phyloP scores from a whole-genome alignment of 164 flowering plant genomes.

The Chloranthus sessilifolius region DNA sequence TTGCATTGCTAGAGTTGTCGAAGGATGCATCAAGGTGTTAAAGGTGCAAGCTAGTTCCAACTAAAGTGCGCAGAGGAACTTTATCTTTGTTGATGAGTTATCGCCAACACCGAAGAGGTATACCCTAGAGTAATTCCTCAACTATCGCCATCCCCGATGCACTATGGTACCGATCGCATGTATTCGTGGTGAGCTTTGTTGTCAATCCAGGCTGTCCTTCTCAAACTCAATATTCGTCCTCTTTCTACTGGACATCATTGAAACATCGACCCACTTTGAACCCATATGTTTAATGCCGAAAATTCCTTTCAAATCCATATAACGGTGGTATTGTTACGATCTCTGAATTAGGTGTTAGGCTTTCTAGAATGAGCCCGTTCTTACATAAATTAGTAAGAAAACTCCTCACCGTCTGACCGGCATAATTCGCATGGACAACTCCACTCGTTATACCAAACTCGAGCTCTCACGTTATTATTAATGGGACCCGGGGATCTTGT shows the following conservation, averaged over 20 bases:
- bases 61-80: conserved; percentile 75
- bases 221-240: conserved; percentile 35
- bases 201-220: conserved; percentile 25
- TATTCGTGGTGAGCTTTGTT: conserved; percentile 32
- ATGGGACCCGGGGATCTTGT: conserved; percentile 38
- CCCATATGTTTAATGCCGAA: conserved; percentile 50
- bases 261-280: conserved; percentile 64
- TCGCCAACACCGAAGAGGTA: conserved; percentile 56
- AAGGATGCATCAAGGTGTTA: conserved; percentile 19
- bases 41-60: conserved; percentile 20
- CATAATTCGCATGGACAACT: conserved; percentile 60
- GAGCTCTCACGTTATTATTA: conserved; percentile 41
- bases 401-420: conserved; percentile 98
- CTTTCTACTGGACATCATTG: conserved; percentile 36
- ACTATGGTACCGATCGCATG: conserved; percentile 27
- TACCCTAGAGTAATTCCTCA: conserved; percentile 34
- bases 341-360: conserved; percentile 35
- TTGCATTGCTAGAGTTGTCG: conserved; percentile 16
- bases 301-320: conserved; percentile 53
- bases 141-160: conserved; percentile 35
- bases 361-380: conserved; percentile 55
- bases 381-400: conserved; percentile 80
- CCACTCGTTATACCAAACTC: conserved; percentile 34
- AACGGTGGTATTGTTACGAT: conserved; percentile 32
- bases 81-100: conserved; percentile 42